Base-by-base conservation (phyloP, 495 filamentous ascomycete species). In the Penicillium silybi region DNA sequence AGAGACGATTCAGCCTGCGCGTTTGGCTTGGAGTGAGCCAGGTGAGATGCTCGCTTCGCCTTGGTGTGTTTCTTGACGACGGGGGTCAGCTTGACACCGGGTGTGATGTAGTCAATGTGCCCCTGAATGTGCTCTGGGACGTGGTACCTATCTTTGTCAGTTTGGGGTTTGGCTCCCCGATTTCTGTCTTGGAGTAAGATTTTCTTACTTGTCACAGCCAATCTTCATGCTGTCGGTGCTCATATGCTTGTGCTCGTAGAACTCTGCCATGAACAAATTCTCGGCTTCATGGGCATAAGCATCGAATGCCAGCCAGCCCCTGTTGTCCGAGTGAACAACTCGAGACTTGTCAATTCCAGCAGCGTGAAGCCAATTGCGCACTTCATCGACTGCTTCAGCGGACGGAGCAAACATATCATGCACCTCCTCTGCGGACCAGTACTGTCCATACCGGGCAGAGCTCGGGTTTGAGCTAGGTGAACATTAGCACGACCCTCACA, bases 381-480 rank as follows among this genome's bases (percentile, higher is more conserved):
- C 71, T 1, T 75, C 61, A 6, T 65, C 55, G 16, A 77, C 68
- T 5, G 83, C 71, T 7, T 75, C 64, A 4, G 65, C 66, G 4
- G 62, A 74, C 5, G 84, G 81, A 29, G 74, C 70, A 46, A 85
- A 67, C 64, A 84, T 70, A 13, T 68, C 66, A 56, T 78, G 77
- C 57, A 85, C 74, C 56, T 81, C 73, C 15, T 83, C 72, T 52
- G 56, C 72, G 67, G 69, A 86, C 66, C 56, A 78, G 57, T 88
- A 82, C 54, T 81, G 65, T 3, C 87, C 87, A 59, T 89, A 89
- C 6, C 71, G 70, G 17, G 75, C 56, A 53, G 84, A 77, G 26
- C 69, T 70, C 1, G 86, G 87, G 3, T 80, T 80, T 8, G 84
- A 84, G 53, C 89, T 79, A n/a, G 78, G 69, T 40, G 75, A 62